Evolutionary conservation across 805 yeast species (phyloP).

Genomic region (Candida alai): DNA sequence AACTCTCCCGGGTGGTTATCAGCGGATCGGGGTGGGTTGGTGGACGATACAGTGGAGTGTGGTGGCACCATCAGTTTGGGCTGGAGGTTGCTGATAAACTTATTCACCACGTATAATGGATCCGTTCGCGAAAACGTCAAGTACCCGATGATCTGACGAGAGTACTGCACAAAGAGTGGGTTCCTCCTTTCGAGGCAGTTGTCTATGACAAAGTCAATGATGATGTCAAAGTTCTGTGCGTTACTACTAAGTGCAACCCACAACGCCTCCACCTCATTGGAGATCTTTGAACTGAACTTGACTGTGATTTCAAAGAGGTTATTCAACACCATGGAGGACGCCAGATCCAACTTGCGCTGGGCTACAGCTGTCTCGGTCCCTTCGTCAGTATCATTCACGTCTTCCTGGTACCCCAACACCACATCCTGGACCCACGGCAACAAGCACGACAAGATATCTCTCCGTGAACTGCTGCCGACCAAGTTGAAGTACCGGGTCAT

Average conservation of each 20-base stretch:
- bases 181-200: slow-evolving; percentile 68
- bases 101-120: slow-evolving; percentile 48
- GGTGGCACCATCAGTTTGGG: slow-evolving; percentile 91
- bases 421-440: slow-evolving; percentile 92
- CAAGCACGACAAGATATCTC: slow-evolving; percentile 75
- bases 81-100: slow-evolving; percentile 64
- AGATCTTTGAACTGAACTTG: slow-evolving; percentile 66
- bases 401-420: slow-evolving; percentile 46
- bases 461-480: slow-evolving; percentile 56
- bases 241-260: slow-evolving; percentile 93
- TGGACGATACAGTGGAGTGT: slow-evolving; percentile 23
- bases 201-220: slow-evolving; percentile 64
- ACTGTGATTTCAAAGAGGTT: slow-evolving; percentile 84
- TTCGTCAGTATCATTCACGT: slow-evolving; percentile 7
- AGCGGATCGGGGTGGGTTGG: slow-evolving; percentile 5
- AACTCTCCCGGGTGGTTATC: slow-evolving; percentile 21
- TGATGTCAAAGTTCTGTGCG: slow-evolving; percentile 64
- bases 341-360: slow-evolving; percentile 17
- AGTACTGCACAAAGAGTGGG: slow-evolving; percentile 69
- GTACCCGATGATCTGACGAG: slow-evolving; percentile 79
- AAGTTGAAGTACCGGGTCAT: slow-evolving; percentile 62
- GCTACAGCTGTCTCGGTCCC: not conserved
- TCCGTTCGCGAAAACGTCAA: slow-evolving; percentile 55
- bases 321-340: slow-evolving; percentile 63
- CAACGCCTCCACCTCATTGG: slow-evolving; percentile 86